Conservation (phyloP, 225 moss, liverwort and hornwort species). For the Antitrichia curtipendula region DNA sequence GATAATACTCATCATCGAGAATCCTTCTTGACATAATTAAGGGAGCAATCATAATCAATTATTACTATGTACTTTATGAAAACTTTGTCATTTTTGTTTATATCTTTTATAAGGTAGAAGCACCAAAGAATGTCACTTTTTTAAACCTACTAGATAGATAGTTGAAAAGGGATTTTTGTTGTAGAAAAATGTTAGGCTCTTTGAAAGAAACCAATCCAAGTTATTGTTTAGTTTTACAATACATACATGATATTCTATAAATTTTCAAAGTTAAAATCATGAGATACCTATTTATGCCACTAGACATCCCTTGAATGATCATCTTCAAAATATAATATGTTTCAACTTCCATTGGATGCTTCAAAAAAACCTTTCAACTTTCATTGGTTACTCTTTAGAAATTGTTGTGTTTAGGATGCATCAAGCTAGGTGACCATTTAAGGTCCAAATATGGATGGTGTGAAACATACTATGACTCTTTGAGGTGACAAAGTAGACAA, state of each 20-base stretch:
- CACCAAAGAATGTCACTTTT: background rate
- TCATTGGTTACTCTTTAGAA: background rate
- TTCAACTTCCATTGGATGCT: background rate
- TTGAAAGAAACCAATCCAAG: background rate
- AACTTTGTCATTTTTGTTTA: background rate
- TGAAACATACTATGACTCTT: fast-evolving
- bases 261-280: background rate
- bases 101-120: background rate
- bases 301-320: fast-evolving
- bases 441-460: fast-evolving
- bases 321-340: background rate
- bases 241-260: too few species aligned
- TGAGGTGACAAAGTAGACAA: fast-evolving
- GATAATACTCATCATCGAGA: background rate
- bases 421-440: background rate
- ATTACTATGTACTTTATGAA: fast-evolving
- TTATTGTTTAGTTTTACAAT: fast-evolving
- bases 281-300: background rate
- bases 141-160: background rate
- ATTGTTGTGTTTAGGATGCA: fast-evolving
- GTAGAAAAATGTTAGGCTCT: background rate
- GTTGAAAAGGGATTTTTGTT: fast-evolving
- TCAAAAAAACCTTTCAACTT: background rate
- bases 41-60: background rate
- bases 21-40: background rate